Evolutionary conservation across 202 grass and related monocot genomes (phyloP).

Genomic region (Eragrostis tef): DNA sequence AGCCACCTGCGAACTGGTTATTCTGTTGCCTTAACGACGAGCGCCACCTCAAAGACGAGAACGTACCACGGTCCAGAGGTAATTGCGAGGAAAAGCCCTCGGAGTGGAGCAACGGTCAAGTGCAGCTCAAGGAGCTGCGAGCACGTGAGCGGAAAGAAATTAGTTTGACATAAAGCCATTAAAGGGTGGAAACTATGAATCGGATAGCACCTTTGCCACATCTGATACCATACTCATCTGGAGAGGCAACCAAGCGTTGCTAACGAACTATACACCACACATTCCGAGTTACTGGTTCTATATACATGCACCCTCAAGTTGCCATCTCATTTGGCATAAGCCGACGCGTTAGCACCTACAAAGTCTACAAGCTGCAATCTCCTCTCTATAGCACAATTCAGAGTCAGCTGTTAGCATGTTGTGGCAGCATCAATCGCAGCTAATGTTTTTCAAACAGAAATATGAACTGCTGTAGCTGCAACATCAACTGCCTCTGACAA

Average conservation of each 20-base stretch:
- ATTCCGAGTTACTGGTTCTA: not conserved
- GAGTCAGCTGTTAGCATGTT: slow-evolving; percentile 2
- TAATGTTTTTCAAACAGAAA: not conserved
- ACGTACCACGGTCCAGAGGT: too few species aligned
- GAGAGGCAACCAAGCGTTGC: not conserved
- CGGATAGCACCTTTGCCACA: too few species aligned
- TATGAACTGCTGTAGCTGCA: not conserved
- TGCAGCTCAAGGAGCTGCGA: too few species aligned
- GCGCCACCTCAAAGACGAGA: too few species aligned
- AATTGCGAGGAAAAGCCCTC: too few species aligned
- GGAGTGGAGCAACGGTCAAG: too few species aligned
- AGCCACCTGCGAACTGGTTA: too few species aligned
- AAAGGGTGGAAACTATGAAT: too few species aligned
- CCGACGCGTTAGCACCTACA: too few species aligned
- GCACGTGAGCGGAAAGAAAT: too few species aligned
- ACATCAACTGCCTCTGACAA: not conserved
- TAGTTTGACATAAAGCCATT: too few species aligned
- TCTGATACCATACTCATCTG: not conserved
- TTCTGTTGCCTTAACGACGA: too few species aligned
- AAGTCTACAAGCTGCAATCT: slow-evolving; percentile 5
- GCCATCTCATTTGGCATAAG: not conserved
- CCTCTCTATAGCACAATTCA: slow-evolving; percentile 14
- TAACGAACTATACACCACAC: slow-evolving; percentile 20
- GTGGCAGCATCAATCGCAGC: not conserved
- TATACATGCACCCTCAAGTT: slow-evolving; percentile 18